Conservation (phyloP, 805 yeast genomes). For the Wickerhamomyces chambardii region DNA sequence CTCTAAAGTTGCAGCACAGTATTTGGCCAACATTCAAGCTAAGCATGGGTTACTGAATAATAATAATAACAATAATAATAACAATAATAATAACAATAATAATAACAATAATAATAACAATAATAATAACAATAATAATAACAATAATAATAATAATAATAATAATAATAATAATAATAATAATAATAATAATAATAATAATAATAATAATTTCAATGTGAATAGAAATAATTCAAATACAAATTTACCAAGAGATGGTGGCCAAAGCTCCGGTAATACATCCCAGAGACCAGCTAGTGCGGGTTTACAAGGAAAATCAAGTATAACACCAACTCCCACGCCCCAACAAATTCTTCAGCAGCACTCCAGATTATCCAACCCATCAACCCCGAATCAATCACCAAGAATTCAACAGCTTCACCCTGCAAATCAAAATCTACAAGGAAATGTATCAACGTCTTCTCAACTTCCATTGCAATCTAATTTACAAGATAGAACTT, state of each 20-base stretch:
- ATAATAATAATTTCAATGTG: too few species aligned
- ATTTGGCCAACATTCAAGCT: slow-evolving; percentile 44
- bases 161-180: too few species aligned
- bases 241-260: too few species aligned
- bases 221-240: too few species aligned
- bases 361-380: slow-evolving; percentile 24
- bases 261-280: background rate
- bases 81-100: too few species aligned
- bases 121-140: too few species aligned
- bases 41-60: slow-evolving; percentile 12
- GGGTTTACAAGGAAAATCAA: background rate
- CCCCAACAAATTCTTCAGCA: slow-evolving; percentile 32
- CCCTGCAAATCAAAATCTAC: slow-evolving; percentile 19
- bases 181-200: too few species aligned
- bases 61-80: background rate
- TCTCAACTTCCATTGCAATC: background rate
- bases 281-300: background rate
- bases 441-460: background rate
- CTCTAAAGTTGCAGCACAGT: slow-evolving; percentile 55
- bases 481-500: background rate
- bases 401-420: slow-evolving; percentile 6
- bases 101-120: too few species aligned
- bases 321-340: slow-evolving; percentile 17
- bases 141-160: too few species aligned
- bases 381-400: slow-evolving; percentile 13